phyloP scores from a whole-genome alignment of 2,329 filamentous ascomycete genomes.

The Fusarium sp. region DNA sequence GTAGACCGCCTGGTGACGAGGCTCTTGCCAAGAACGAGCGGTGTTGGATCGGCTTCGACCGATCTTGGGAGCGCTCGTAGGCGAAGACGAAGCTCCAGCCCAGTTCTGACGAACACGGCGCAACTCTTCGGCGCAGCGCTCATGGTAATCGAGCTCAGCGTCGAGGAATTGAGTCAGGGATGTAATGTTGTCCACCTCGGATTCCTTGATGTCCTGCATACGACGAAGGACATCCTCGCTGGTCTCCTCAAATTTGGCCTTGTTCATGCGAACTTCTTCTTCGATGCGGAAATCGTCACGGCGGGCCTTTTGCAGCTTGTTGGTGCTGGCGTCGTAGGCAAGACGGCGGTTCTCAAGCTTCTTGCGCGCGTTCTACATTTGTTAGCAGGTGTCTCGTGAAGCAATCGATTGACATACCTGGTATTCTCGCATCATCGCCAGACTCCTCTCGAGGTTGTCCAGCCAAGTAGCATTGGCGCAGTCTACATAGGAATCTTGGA shows the following conservation, averaged over 20 bases:
- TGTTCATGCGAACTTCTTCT: conserved; percentile 88
- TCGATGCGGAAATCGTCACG: conserved; percentile 93
- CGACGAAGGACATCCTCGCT: conserved; percentile 89
- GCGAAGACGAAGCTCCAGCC: conserved; percentile 43
- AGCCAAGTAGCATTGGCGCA: conserved; percentile 85
- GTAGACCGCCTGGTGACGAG: conserved; percentile 44
- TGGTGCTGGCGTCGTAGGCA: conserved; percentile 87
- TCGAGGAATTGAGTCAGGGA: conserved; percentile 86
- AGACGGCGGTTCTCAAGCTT: conserved; percentile 91
- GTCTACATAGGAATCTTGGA: conserved; percentile 83
- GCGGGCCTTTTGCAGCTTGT: conserved; percentile 92
- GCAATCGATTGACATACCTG: conserved; percentile 67
- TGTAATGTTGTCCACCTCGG: conserved; percentile 81
- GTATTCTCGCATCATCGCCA: conserved; percentile 97
- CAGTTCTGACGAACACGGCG: conserved; percentile 60
- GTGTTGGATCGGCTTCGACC: conserved; percentile 58
- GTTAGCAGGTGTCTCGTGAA: conserved; percentile 3
- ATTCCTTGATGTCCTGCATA: conserved; percentile 96
- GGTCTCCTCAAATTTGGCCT: conserved; percentile 95
- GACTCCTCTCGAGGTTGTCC: conserved; percentile 86
- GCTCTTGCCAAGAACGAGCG: conserved; percentile 54
- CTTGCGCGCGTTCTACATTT: conserved; percentile 75
- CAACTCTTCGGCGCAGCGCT: conserved; percentile 87
- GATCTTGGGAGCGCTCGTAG: conserved; percentile 28
- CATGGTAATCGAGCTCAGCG: conserved; percentile 88